Percentiles rank a stretch among this genome's conserved stretches.
These are phyloP conservation scores for Penicillium sp. DNA, from an alignment of 2,329 filamentous ascomycete genomes.

Conservation along the genomic window DNA sequence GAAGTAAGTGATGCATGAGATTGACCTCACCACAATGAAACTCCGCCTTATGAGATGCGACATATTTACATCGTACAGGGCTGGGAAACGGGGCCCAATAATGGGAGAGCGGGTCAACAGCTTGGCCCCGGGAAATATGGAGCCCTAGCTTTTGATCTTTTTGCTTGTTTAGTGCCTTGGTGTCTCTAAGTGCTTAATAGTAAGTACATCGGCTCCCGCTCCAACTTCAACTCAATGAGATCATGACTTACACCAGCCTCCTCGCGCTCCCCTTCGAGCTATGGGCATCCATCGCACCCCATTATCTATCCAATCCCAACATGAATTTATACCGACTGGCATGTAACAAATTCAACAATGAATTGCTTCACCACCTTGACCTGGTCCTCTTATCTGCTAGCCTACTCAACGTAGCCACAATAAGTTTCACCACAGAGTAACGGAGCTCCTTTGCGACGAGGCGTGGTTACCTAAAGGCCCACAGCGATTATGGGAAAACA, in stretches of 20 bases:
- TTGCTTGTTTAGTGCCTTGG: not conserved
- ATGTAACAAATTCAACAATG: conserved; percentile 1
- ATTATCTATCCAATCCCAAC: not conserved
- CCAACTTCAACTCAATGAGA: not conserved
- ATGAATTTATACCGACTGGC: not conserved
- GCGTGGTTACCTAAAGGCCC: not conserved
- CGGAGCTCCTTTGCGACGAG: conserved; percentile 40
- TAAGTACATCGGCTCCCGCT: not conserved
- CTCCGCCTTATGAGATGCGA: no score
- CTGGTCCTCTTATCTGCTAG: conserved; percentile 44
- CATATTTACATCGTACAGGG: not conserved
- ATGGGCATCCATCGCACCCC: not conserved
- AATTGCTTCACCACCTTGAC: conserved; percentile 28
- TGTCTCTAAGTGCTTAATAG: not conserved
- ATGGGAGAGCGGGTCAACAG: not conserved
- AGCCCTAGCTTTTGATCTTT: not conserved
- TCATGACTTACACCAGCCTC: not conserved
- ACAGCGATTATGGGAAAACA: not conserved
- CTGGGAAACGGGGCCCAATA: not conserved
- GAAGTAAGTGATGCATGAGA: no score
- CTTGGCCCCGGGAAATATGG: not conserved
- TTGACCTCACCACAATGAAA: no score
- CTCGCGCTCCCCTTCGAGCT: not conserved
- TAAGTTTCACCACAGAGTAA: conserved; percentile 28
- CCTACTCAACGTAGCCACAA: conserved; percentile 40